Base-by-base conservation (phyloP, 23 red algal genomes). In the Agarophyton chilense region DNA sequence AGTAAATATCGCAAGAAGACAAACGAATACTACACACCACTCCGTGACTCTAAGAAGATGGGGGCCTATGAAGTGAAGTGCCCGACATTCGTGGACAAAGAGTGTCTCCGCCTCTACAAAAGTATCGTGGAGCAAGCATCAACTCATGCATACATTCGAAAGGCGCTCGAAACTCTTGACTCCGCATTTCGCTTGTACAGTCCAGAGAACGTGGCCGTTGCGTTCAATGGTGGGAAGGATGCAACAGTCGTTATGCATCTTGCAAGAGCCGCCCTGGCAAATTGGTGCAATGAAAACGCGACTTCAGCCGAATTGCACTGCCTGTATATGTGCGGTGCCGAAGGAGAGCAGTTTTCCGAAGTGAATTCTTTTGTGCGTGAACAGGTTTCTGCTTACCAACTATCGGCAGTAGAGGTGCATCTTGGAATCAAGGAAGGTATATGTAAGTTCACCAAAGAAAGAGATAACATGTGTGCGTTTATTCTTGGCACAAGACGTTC, bases 221-320 rank as follows among this genome's bases (percentile, higher is more conserved):
- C 93, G 24, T 99, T 99, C 56, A 99, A 99, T 72, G 97, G 97
- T 13, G 97, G 97, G 18, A 99, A 99, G 77, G 97, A 99, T 71
- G 93, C 93, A 1, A 99, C 97, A 1, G 93, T 95, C 31, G 91
- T 99, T n/a, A 57, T 99, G 54, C 93, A 96, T 71, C 85, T 99
- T 53, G 78, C 84, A 25, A 85, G 93, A 56, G 97, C 93, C 18
- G 93, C 77, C 21, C 36, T 99, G 22, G 93, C 83, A 31, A 49
- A 90, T 31, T 75, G 90, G 43, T 62, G 76, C 50, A 14, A 43
- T 9, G 17, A 58, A 22, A 60, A 77, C 31, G 47, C 21, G 24
- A 54, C 76, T 16, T 26, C 56, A n/a, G 43, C 88, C 10, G 28
- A 34, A 39, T 53, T 99, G 35, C 56, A 83, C 31, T 91, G 93